phyloP scores from a whole-genome alignment of 108 stramenopile species.

The Nannochloropsis granulata region DNA sequence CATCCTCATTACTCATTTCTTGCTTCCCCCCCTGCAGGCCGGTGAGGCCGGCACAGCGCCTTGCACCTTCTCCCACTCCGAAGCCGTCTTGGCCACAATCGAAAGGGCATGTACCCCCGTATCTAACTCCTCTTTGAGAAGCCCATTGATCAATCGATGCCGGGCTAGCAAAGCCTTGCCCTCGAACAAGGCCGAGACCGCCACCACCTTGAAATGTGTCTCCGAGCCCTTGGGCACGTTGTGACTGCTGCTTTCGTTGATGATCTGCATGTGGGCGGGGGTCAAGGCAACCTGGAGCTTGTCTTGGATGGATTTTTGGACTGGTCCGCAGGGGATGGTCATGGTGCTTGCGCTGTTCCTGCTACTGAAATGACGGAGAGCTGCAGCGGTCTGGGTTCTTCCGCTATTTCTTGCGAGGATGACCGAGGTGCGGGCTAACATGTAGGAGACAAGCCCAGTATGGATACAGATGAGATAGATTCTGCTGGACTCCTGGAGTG shows the following conservation, averaged over 20 bases:
- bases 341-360: background rate
- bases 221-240: constrained; percentile 43
- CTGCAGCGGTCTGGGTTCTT: background rate
- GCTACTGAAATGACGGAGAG: background rate
- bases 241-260: constrained; percentile 33
- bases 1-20: background rate
- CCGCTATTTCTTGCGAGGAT: background rate
- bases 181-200: constrained; percentile 53
- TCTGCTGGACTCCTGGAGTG: too few relatives aligned
- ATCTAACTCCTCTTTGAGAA: constrained; percentile 53
- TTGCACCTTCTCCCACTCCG: constrained; percentile 53
- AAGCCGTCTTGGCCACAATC: constrained; percentile 83
- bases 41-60: constrained; percentile 11
- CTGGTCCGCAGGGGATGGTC: background rate
- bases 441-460: background rate
- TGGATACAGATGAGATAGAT: too few relatives aligned
- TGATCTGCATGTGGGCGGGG: constrained; percentile 19
- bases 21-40: constrained; percentile 1
- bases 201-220: constrained; percentile 87
- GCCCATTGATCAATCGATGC: constrained; percentile 65
- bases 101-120: constrained; percentile 84
- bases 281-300: constrained; percentile 6
- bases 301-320: constrained; percentile 14
- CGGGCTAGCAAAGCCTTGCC: constrained; percentile 44
- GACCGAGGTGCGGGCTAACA: background rate